Evolutionary conservation across 208 protist species (phyloP), one percentile per base, ranked within the genome.

Genomic region (Vickermania ingenoplastis): DNA sequence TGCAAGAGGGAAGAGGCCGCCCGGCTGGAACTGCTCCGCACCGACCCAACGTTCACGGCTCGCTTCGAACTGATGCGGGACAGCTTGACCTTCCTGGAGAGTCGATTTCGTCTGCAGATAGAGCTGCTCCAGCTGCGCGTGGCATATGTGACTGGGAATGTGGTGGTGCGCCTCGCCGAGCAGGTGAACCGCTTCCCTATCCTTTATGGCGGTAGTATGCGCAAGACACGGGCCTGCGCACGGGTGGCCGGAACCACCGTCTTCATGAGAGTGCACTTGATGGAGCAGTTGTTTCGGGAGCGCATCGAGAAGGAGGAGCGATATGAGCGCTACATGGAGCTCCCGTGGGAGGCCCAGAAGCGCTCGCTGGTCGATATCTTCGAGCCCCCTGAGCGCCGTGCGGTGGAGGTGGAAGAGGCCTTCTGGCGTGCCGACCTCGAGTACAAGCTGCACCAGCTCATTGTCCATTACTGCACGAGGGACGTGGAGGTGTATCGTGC

Each of bases 401-500:
- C 5, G 11, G 22, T 54, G 7, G 21, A 36, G 11, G 48, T 67
- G 27, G 57, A 62, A 17, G 74, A 77, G 53, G 50, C 23, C 0
- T 17, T 0, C 2, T 52, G 36, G 2, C 23, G 24, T 0, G 30
- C 41, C 24, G 72, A 71, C 52, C 55, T 60, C n/a, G 31, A 62
- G 23, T 41, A 49, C 36, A 41, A 69, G 17, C 50, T 77, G 7
- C 17, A 55, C 11, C 49, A 57, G 41, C 63, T 79, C 11, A 28
- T 58, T 22, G 56, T 62, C 22, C 59, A 72, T 45, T 79, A 79
- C 70, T 67, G 65, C 17, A 41, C 49, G 7, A 65, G 73, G 1
- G 66, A 76, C 4, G 63, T 79, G 17, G 69, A 73, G 48, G 48
- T 66, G 27, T 65, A 79, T 56, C 71, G 79, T 45, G 58, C 59